These are phyloP conservation scores for Linum lewisii DNA, from an alignment of 345 rosid species.

Conservation along the genomic window DNA sequence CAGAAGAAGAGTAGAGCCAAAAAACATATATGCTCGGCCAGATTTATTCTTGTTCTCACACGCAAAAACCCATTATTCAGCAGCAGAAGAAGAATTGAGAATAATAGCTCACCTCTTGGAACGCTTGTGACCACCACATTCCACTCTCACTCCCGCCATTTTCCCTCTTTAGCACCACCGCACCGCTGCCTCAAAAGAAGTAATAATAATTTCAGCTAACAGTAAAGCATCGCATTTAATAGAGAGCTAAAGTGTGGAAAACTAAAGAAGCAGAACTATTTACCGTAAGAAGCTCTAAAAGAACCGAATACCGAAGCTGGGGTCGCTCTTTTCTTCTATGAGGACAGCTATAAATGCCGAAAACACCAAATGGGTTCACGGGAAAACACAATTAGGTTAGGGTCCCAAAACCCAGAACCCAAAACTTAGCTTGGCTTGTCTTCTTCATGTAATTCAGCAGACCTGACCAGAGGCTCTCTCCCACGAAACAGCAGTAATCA, in stretches of 20 bases:
- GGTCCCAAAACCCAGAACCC: conserved; percentile 24
- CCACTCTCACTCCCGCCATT: conserved; percentile 46
- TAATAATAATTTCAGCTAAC: conserved; percentile 10
- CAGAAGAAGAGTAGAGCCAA: conserved; percentile 18
- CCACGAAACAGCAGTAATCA: conserved; percentile 21
- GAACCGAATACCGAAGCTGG: conserved; percentile 15
- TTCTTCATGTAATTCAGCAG: conserved; percentile 18
- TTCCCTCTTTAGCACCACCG: conserved; percentile 31
- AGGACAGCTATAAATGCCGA: conserved; percentile 9
- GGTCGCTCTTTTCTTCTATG: conserved; percentile 5
- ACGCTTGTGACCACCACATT: conserved; percentile 51
- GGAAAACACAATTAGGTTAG: conserved; percentile 11
- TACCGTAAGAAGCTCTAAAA: conserved; percentile 19
- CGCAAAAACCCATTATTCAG: conserved; percentile 6
- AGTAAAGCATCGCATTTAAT: conserved; percentile 7
- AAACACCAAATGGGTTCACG: conserved; percentile 15
- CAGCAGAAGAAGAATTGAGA: conserved; percentile 10
- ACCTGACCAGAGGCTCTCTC: conserved; percentile 8
- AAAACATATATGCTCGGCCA: not conserved
- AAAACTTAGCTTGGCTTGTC: conserved; percentile 24
- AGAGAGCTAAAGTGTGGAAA: conserved; percentile 1
- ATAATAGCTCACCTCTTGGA: conserved; percentile 60
- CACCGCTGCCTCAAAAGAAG: conserved; percentile 11
- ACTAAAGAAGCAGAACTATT: conserved; percentile 1
- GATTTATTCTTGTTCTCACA: conserved; percentile 5